Base-by-base conservation (phyloP, 2,329 filamentous ascomycete genomes). In the Colletotrichum sublineola region DNA sequence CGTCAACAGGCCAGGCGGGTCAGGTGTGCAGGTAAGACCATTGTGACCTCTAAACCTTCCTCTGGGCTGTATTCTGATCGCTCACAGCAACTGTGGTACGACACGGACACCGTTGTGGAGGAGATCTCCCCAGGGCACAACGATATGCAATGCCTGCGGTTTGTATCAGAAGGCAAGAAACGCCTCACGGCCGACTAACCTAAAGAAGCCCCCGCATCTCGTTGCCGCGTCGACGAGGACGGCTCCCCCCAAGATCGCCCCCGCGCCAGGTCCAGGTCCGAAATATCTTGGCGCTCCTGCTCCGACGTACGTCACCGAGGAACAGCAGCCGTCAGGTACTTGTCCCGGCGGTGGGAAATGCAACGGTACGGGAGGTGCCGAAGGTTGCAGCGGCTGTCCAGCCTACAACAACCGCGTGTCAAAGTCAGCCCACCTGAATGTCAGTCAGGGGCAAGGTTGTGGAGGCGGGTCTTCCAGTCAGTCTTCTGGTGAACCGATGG, bases 111-210 rank as follows among this genome's bases (percentile, higher is more conserved):
- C 96, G 33, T 84, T 99, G 48, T 99, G 96, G 96, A 91, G 96
- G 80, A 90, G 96, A 78, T 97, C 96, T 20, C 96, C 96, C 0
- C 92, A 95, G 77, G 96, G 96, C 40, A 93, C 94, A 67, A 98
- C 95, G 38, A 98, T 99, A 73, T 99, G 96, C 84, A 99, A 99
- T 83, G 96, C 96, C 7, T 99, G 96, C 79, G 96, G 96, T 53
- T 87, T 99, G 20, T 99, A 99, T 81, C 87, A 94, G 74, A 98
- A 98, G 82, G 95, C 96, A 12, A 91, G 96, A 76, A 98, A 98
- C 80, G 93, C 96, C 74, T 91, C 94, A 77, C 91, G 96, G 63
- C 96, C 96, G 18, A 96, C 94, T 8, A 97, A 95, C 77, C 85
- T 98, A 70, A 98, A 97, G 83, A 92, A 95, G 73, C 90, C 93